Evolutionary conservation across 140 eudicot genomes (phyloP).

Genomic region (Anethum foeniculum): DNA sequence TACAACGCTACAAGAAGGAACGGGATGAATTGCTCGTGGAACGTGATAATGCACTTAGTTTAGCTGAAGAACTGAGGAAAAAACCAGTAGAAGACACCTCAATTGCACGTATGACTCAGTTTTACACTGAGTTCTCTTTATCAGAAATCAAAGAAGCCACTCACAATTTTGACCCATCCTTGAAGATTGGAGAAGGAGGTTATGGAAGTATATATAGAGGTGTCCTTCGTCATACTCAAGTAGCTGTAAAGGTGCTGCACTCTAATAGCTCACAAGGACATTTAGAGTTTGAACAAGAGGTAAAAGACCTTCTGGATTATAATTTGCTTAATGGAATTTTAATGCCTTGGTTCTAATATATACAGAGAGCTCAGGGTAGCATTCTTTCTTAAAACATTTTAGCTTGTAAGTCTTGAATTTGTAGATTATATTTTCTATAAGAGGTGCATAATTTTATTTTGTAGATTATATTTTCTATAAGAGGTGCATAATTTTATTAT

Average conservation of each 20-base stretch:
- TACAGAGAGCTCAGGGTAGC: background rate
- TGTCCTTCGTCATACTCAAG: constrained; percentile 62
- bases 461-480: background rate
- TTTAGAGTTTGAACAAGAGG: constrained; percentile 85
- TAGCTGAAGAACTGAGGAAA: constrained; percentile 50
- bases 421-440: background rate
- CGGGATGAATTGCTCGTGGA: constrained; percentile 66
- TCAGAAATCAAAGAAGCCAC: constrained; percentile 74
- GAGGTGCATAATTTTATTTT: too few species aligned
- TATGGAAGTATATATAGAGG: constrained; percentile 77
- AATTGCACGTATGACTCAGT: constrained; percentile 28
- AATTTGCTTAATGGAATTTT: constrained; percentile 5
- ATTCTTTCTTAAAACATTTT: background rate
- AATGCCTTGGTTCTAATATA: background rate
- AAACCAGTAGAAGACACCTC: constrained; percentile 39
- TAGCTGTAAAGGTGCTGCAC: constrained; percentile 73
- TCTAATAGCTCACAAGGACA: constrained; percentile 73
- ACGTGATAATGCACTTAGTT: constrained; percentile 52
- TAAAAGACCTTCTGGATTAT: constrained; percentile 28
- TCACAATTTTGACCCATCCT: constrained; percentile 37
- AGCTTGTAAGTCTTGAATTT: background rate
- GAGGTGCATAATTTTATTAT: background rate
- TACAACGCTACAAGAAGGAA: constrained; percentile 66
- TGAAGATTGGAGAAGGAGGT: constrained; percentile 90
- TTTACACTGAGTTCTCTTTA: constrained; percentile 52